Conservation (phyloP, 2,329 filamentous ascomycete species). For the Talaromyces sp. region DNA sequence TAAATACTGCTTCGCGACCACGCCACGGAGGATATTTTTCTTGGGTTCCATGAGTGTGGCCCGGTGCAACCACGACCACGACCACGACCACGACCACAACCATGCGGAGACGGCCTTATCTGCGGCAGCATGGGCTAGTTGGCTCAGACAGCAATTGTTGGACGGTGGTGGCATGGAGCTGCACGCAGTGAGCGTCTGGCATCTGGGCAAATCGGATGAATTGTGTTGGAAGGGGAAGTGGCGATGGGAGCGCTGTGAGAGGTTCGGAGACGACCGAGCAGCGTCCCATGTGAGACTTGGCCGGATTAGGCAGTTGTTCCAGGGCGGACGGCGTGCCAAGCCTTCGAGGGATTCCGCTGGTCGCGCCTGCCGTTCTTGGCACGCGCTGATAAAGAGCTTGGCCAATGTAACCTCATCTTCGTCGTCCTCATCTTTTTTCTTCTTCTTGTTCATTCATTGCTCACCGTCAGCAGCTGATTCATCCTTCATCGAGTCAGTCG, state of each 20-base stretch:
- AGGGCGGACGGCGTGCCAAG: background rate
- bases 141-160: slow-evolving; percentile 1
- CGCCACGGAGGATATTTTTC: background rate
- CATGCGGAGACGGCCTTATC: slow-evolving; percentile 1
- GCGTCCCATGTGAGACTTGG: slow-evolving; percentile 4
- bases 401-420: slow-evolving; percentile 1
- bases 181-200: background rate
- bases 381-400: background rate
- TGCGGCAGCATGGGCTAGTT: background rate
- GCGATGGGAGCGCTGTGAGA: background rate
- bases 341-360: background rate
- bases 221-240: background rate
- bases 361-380: slow-evolving; percentile 1
- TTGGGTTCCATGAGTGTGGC: slow-evolving; percentile 2
- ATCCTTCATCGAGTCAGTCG: background rate
- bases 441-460: background rate
- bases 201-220: background rate
- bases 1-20: background rate
- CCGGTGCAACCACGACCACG: background rate
- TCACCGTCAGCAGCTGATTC: background rate
- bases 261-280: background rate
- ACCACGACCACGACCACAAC: too few relatives aligned
- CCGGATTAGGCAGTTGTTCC: slow-evolving; percentile 11
- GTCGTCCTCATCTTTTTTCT: background rate
- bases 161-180: background rate